phyloP scores from a whole-genome alignment of 2,329 filamentous ascomycete species.

The Xylariaceae sp. region DNA sequence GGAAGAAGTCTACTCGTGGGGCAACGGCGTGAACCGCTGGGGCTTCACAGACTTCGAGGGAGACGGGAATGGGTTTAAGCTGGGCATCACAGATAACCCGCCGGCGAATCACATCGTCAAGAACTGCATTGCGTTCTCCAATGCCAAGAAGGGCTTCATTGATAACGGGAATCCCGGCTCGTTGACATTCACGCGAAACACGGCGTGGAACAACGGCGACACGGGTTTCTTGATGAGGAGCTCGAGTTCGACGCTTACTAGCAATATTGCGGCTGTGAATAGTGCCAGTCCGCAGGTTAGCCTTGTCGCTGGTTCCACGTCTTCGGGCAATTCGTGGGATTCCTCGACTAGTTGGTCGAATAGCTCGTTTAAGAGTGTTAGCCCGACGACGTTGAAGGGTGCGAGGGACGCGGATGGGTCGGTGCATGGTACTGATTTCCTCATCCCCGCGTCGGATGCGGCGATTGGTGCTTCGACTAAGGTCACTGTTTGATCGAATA shows the following conservation, averaged over 20 bases:
- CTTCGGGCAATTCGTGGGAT: constrained; percentile 42
- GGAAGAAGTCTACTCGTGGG: constrained; percentile 43
- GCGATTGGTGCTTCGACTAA: constrained; percentile 40
- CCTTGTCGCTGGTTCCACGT: constrained; percentile 23
- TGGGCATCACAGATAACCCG: constrained; percentile 39
- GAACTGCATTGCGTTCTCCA: constrained; percentile 43
- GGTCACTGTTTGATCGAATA: neutral
- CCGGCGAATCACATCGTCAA: constrained; percentile 41
- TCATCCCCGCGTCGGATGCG: constrained; percentile 36
- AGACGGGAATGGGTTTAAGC: constrained; percentile 47
- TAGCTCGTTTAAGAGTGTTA: constrained; percentile 37
- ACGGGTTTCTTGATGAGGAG: constrained; percentile 39
- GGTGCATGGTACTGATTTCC: constrained; percentile 39
- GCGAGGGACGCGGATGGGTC: constrained; percentile 35
- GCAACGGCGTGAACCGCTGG: constrained; percentile 46
- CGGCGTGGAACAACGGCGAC: constrained; percentile 45
- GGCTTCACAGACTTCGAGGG: constrained; percentile 42
- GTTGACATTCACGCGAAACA: constrained; percentile 41
- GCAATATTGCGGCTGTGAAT: constrained; percentile 41
- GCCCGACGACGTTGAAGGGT: constrained; percentile 35
- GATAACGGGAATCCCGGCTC: constrained; percentile 44
- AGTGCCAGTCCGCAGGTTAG: constrained; percentile 20
- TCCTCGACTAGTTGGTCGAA: constrained; percentile 38
- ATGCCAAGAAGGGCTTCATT: constrained; percentile 44
- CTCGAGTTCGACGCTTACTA: constrained; percentile 35